Conservation (phyloP, 148 eudicot genomes). For the Persicaria tinctoria region DNA sequence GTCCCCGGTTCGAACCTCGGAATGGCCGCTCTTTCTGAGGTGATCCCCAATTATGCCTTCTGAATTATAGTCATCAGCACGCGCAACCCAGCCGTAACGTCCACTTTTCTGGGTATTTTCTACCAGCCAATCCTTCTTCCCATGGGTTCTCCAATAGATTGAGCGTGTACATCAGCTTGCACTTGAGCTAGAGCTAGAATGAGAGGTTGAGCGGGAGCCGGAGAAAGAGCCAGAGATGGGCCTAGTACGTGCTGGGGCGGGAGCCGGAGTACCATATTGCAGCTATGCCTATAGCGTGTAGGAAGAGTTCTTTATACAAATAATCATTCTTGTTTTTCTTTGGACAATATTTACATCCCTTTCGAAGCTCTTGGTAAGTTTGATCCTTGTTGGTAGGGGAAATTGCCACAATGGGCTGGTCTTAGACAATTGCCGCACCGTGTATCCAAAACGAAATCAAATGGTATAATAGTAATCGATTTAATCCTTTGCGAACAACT, state of each 20-base stretch:
- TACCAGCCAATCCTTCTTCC: slow-evolving; percentile 72
- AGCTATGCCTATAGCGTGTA: slow-evolving; percentile 87
- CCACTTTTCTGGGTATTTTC: slow-evolving; percentile 38
- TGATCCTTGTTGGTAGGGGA: slow-evolving; percentile 23
- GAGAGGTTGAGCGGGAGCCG: not conserved
- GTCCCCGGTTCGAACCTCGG: too few relatives aligned
- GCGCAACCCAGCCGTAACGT: slow-evolving; percentile 95
- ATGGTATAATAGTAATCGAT: not conserved
- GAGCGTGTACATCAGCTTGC: slow-evolving; percentile 35
- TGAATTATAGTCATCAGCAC: too few relatives aligned
- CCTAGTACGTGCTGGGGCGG: not conserved
- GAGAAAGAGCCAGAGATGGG: not conserved
- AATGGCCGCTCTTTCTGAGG: too few relatives aligned
- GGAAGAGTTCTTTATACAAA: slow-evolving; percentile 59
- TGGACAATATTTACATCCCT: slow-evolving; percentile 72
- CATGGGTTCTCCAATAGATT: slow-evolving; percentile 64
- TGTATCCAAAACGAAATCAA: not conserved
- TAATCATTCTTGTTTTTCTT: slow-evolving; percentile 63
- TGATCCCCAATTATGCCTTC: too few relatives aligned
- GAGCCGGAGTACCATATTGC: slow-evolving; percentile 29
- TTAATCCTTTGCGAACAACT: not conserved
- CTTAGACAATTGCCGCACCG: not conserved
- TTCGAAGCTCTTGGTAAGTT: slow-evolving; percentile 53
- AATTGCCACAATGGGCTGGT: not conserved
- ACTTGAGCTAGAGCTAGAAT: slow-evolving; percentile 11